These are phyloP conservation scores for Taxillus chinensis DNA, from an alignment of 164 flowering plant species.

Conservation along the genomic window DNA sequence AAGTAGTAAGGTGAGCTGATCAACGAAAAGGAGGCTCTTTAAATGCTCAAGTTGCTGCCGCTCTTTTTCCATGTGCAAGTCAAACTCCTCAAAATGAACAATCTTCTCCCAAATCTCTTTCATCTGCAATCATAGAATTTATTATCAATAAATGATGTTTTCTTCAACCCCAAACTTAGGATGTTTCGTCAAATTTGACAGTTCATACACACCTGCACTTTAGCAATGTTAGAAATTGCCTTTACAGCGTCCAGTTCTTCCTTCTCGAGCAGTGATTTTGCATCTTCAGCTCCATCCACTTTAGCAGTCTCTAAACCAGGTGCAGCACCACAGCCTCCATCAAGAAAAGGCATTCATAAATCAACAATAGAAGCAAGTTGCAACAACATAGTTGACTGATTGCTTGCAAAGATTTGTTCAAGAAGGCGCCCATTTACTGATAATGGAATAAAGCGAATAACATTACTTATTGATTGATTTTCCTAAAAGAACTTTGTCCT, in stretches of 20 bases:
- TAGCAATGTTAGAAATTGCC: slow-evolving; percentile 47
- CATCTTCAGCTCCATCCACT: slow-evolving; percentile 34
- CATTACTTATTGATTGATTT: too few relatives aligned
- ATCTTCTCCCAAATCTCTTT: slow-evolving; percentile 59
- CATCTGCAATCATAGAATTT: slow-evolving; percentile 36
- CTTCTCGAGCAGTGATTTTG: slow-evolving; percentile 31
- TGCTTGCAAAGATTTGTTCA: not conserved
- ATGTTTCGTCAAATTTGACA: too few relatives aligned
- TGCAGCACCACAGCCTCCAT: slow-evolving; percentile 26
- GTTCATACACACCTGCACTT: slow-evolving; percentile 49
- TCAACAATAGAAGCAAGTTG: not conserved
- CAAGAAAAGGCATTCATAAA: not conserved
- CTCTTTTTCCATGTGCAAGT: slow-evolving; percentile 65
- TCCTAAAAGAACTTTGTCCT: too few relatives aligned
- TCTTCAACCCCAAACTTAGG: too few relatives aligned
- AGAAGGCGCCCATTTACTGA: not conserved
- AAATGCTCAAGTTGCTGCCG: slow-evolving; percentile 47
- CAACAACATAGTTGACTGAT: not conserved
- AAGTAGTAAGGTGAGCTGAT: slow-evolving; percentile 53
- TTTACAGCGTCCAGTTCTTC: slow-evolving; percentile 60
- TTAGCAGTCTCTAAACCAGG: slow-evolving; percentile 21
- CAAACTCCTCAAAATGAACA: slow-evolving; percentile 49
- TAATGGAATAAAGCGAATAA: too few relatives aligned
- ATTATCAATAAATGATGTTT: not conserved
- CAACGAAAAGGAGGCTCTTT: slow-evolving; percentile 49